phyloP scores from a whole-genome alignment of 352 stramenopile genomes.

The Phytophthora cactorum region DNA sequence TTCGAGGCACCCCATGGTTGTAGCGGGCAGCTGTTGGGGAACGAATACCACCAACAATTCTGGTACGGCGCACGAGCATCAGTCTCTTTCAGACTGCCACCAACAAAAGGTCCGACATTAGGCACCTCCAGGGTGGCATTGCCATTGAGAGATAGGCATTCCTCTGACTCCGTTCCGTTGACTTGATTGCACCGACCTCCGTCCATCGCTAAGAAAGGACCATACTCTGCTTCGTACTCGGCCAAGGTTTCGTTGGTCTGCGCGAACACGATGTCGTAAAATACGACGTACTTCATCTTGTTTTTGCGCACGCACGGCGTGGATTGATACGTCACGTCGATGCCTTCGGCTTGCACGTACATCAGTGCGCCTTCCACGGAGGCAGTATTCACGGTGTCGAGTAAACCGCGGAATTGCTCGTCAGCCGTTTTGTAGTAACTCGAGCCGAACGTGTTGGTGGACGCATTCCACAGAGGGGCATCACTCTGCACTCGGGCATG shows the following conservation, averaged over 20 bases:
- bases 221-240: conserved; percentile 54
- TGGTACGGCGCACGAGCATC: conserved; percentile 60
- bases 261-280: conserved; percentile 66
- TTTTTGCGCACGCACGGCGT: conserved; percentile 69
- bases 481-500: conserved; percentile 59
- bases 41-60: conserved; percentile 71
- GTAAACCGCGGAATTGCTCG: conserved; percentile 39
- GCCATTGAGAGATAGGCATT: conserved; percentile 25
- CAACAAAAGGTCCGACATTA: conserved; percentile 49
- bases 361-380: conserved; percentile 79
- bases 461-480: conserved; percentile 38
- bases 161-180: conserved; percentile 20
- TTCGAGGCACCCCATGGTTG: conserved; percentile 38
- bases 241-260: conserved; percentile 52
- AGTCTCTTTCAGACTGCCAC: conserved; percentile 37
- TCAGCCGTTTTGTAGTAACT: conserved; percentile 22
- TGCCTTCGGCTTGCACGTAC: conserved; percentile 84
- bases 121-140: conserved; percentile 23
- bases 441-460: conserved; percentile 26
- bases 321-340: conserved; percentile 44
- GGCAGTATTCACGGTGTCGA: conserved; percentile 82
- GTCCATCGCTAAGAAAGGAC: conserved; percentile 68
- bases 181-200: conserved; percentile 52
- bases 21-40: conserved; percentile 60
- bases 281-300: conserved; percentile 73